Conservation (phyloP, 1,139 yeast species). For the Diutina ranongensis region DNA sequence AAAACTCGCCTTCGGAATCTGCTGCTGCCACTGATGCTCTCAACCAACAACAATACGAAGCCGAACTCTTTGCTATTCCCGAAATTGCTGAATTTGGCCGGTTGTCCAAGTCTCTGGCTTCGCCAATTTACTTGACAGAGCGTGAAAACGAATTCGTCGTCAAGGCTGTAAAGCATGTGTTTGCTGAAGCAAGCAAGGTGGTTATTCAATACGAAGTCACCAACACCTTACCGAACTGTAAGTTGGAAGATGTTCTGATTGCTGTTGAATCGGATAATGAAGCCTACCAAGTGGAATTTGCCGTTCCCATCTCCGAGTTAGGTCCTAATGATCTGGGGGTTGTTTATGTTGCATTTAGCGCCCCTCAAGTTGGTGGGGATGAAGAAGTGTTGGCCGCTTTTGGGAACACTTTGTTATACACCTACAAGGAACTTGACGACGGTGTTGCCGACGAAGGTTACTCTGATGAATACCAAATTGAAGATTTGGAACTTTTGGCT, state of each 20-base stretch:
- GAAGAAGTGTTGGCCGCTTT: slow-evolving; percentile 42
- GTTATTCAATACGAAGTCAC: slow-evolving; percentile 78
- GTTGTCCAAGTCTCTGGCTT: slow-evolving; percentile 56
- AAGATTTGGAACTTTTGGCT: slow-evolving; percentile 60
- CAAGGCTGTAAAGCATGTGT: slow-evolving; percentile 71
- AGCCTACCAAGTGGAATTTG: slow-evolving; percentile 55
- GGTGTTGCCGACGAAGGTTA: slow-evolving; percentile 78
- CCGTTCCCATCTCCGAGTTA: slow-evolving; percentile 63
- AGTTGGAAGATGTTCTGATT: slow-evolving; percentile 73
- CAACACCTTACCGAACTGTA: slow-evolving; percentile 72
- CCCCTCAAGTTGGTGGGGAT: slow-evolving; percentile 30
- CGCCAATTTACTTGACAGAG: slow-evolving; percentile 68
- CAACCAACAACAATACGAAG: slow-evolving; percentile 51
- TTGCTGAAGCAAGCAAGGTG: slow-evolving; percentile 49
- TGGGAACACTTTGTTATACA: slow-evolving; percentile 61
- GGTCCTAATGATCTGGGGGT: slow-evolving; percentile 63
- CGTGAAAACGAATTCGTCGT: slow-evolving; percentile 91
- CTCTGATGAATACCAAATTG: slow-evolving; percentile 89
- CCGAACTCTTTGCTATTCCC: slow-evolving; percentile 53
- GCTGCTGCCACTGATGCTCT: slow-evolving; percentile 30
- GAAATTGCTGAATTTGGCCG: slow-evolving; percentile 65
- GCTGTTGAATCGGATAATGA: slow-evolving; percentile 54
- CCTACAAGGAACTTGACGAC: slow-evolving; percentile 67
- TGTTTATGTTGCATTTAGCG: slow-evolving; percentile 66
- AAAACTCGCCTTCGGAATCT: slow-evolving; percentile 11